These are phyloP conservation scores for Coccomyxa sp. DNA, from an alignment of 139 green algal species.

Conservation along the genomic window DNA sequence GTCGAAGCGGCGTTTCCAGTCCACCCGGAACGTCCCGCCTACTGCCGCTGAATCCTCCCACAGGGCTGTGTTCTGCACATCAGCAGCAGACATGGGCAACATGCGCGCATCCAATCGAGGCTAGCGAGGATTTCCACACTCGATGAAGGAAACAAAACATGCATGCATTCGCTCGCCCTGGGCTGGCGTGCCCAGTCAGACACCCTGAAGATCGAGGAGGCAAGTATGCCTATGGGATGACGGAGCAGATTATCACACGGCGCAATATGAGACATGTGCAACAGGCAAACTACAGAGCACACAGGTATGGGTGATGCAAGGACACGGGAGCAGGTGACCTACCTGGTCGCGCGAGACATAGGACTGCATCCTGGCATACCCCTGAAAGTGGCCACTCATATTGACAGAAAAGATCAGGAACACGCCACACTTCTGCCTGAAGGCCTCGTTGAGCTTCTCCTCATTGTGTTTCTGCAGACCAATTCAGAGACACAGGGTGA, in stretches of 20 bases:
- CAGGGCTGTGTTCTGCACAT: not conserved
- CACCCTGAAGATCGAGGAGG: not conserved
- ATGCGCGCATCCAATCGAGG: no score
- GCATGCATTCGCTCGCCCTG: no score
- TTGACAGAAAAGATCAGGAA: slow-evolving; percentile 71
- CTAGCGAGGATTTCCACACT: no score
- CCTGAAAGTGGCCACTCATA: slow-evolving; percentile 61
- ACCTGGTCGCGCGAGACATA: slow-evolving; percentile 20
- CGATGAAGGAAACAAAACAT: no score
- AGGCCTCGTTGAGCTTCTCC: slow-evolving; percentile 61
- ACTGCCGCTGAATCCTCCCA: slow-evolving; percentile 13
- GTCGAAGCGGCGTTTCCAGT: slow-evolving; percentile 54
- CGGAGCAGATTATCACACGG: no score
- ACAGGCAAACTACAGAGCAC: no score
- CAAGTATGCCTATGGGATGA: no score
- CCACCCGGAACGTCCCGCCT: slow-evolving; percentile 48
- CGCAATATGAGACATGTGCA: no score
- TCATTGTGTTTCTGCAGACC: slow-evolving; percentile 52
- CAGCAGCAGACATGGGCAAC: no score
- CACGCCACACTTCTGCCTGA: slow-evolving; percentile 32
- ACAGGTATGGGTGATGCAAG: no score
- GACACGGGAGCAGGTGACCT: not conserved
- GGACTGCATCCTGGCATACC: slow-evolving; percentile 63
- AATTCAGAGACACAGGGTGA: not conserved
- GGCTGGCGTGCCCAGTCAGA: no score